These are phyloP conservation scores for Fusarium siculi DNA, from an alignment of 2,329 filamentous ascomycete species.

Conservation along the genomic window DNA sequence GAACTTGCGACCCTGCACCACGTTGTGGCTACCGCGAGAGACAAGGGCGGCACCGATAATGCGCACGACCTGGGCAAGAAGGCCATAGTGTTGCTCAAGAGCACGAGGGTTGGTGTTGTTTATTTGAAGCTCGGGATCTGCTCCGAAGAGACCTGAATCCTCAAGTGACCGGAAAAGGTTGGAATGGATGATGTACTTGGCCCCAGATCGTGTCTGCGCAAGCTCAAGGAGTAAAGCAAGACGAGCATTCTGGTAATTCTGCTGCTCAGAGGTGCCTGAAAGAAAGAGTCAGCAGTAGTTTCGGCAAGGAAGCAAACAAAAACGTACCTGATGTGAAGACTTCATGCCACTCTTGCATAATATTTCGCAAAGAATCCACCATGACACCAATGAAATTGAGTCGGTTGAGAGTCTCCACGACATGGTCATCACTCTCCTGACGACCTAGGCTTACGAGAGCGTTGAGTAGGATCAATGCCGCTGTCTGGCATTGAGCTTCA, in stretches of 20 bases:
- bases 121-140: slow-evolving; percentile 92
- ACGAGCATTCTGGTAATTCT: slow-evolving; percentile 73
- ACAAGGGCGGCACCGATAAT: slow-evolving; percentile 86
- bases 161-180: slow-evolving; percentile 86
- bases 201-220: slow-evolving; percentile 84
- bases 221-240: slow-evolving; percentile 86
- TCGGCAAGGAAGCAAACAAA: background rate
- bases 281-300: slow-evolving; percentile 21
- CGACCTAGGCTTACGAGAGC: slow-evolving; percentile 79
- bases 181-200: slow-evolving; percentile 86
- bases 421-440: slow-evolving; percentile 75
- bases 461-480: slow-evolving; percentile 86
- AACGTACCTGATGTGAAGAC: slow-evolving; percentile 64
- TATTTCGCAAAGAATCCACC: slow-evolving; percentile 84
- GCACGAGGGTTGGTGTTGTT: slow-evolving; percentile 76
- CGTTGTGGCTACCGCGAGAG: slow-evolving; percentile 83
- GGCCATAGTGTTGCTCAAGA: slow-evolving; percentile 82
- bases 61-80: slow-evolving; percentile 82
- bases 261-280: slow-evolving; percentile 54
- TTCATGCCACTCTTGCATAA: slow-evolving; percentile 77
- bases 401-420: slow-evolving; percentile 82
- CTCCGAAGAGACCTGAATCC: slow-evolving; percentile 84
- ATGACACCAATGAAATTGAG: slow-evolving; percentile 93
- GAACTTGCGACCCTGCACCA: slow-evolving; percentile 82
- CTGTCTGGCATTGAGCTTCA: slow-evolving; percentile 82